These are phyloP conservation scores for Alternaria consortialis DNA, from an alignment of 2,329 filamentous ascomycete species.

Conservation along the genomic window DNA sequence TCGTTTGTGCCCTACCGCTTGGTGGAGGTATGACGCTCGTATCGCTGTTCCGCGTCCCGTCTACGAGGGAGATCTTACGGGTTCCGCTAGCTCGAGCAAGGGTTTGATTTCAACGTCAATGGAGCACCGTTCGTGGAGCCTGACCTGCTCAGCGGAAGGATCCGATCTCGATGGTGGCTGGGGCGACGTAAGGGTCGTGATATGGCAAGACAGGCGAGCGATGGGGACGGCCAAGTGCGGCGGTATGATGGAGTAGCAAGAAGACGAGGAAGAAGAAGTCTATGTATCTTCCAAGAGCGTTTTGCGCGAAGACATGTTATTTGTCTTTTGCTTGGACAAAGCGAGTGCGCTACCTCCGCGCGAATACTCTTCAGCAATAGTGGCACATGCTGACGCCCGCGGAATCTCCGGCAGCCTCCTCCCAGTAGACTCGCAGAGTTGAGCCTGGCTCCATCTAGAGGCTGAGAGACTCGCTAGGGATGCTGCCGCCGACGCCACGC, in stretches of 20 bases:
- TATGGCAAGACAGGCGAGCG: constrained; percentile 6
- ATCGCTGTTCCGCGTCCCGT: constrained; percentile 29
- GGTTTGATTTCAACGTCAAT: constrained; percentile 2
- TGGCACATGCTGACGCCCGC: constrained; percentile 23
- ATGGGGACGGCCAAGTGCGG: constrained; percentile 1
- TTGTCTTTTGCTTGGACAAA: constrained; percentile 15
- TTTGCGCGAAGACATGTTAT: constrained; percentile 11
- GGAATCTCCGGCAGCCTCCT: constrained; percentile 27
- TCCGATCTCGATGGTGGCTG: neutral
- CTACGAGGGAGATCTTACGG: constrained; percentile 32
- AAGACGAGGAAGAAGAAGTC: neutral
- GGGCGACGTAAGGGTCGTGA: neutral
- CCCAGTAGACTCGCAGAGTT: constrained; percentile 15
- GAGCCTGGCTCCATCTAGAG: constrained; percentile 20
- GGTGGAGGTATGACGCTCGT: constrained; percentile 41
- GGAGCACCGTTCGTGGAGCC: neutral
- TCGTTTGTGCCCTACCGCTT: constrained; percentile 14
- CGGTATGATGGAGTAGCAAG: neutral
- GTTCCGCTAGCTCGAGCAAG: constrained; percentile 20
- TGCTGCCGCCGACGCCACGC: constrained; percentile 22
- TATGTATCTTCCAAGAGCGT: neutral
- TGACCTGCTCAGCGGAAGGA: neutral
- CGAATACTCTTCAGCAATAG: constrained; percentile 25
- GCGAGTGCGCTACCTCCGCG: constrained; percentile 28
- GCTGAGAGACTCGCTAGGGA: constrained; percentile 25